Evolutionary conservation across 208 protist species (phyloP), one percentile per base, ranked within the genome.

Genomic region (Tritrichomonas foetus): DNA sequence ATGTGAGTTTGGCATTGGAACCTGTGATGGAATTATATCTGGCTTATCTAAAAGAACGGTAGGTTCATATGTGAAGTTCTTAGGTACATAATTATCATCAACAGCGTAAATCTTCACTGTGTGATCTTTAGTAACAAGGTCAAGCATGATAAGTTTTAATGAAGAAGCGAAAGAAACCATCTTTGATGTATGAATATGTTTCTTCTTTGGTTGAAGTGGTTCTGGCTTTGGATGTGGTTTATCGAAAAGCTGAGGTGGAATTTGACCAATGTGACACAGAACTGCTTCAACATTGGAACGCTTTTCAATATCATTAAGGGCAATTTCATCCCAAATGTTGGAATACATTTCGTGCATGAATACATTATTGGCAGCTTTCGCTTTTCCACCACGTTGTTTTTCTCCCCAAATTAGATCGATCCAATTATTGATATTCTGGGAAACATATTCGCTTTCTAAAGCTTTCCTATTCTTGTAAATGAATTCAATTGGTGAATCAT

Each of bases 321-420:
- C 0, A 16, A 33, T 47, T 39, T 14, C 41, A n/a, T 44, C 41
- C 78, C 78, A 89, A 36, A 57, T 61, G 39, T 89, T n/a, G 33
- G 33, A 16, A 36, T 61, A 89, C 41, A 89, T 20, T 33, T 89
- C 41, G 33, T 0, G 0, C 8, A 16, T n/a, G 50, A 44, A 93
- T 11, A 72, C 8, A 93, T 93, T 93, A 27, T 72, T 16, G 5
- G 55, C 30, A 27, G 36, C 5, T 27, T 1, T 22, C 16, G 82
- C 82, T 47, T 41, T 41, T 47, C 50, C 36, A 49, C 55, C 50
- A 49, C 55, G 50, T 72, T 93, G 89, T 72, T 93, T 93, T 27
- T 93, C 50, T 1, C 89, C 89, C 3, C 30, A 93, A 47, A 93
- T 50, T 33, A 93, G 49, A 69, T 93, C 89, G 50, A 93, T 93